Percentiles rank a stretch among this genome's conserved stretches.
phyloP scores from a whole-genome alignment of 164 flowering plant species.

The Magnolia kwangsiensis region DNA sequence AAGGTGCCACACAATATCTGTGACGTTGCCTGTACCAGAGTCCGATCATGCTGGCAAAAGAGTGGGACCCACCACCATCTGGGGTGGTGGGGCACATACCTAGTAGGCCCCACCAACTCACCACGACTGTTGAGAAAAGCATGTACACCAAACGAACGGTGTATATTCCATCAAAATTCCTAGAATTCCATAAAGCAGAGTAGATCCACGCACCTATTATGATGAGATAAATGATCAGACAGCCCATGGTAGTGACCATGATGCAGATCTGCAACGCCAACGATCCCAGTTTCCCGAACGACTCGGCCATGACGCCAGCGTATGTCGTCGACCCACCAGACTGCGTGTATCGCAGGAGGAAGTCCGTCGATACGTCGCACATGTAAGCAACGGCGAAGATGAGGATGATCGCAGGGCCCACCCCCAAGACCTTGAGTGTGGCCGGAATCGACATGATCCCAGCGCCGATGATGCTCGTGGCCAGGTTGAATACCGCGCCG shows the following conservation, averaged over 20 bases:
- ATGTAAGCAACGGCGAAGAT: slow-evolving; percentile 55
- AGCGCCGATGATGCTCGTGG: slow-evolving; percentile 92
- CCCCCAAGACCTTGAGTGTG: slow-evolving; percentile 77
- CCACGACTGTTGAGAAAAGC: not conserved
- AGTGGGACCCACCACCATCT: too few species aligned
- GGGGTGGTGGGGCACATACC: too few species aligned
- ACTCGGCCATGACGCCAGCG: slow-evolving; percentile 77
- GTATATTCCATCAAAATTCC: not conserved
- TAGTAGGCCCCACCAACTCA: too few species aligned
- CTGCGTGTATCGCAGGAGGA: slow-evolving; percentile 61
- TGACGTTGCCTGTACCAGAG: too few species aligned
- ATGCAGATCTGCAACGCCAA: slow-evolving; percentile 64
- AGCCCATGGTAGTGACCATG: slow-evolving; percentile 61
- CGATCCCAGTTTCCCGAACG: slow-evolving; percentile 69
- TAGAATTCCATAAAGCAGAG: not conserved
- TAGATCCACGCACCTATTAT: slow-evolving; percentile 58
- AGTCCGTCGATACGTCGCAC: slow-evolving; percentile 63
- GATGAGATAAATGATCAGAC: slow-evolving; percentile 64
- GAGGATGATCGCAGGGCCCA: slow-evolving; percentile 57
- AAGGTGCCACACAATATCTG: too few species aligned
- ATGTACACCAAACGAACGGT: not conserved
- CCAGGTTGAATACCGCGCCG: slow-evolving; percentile 86
- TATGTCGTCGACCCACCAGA: slow-evolving; percentile 59
- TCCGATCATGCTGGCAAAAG: too few species aligned
- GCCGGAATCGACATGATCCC: slow-evolving; percentile 99